Percentiles rank a stretch among this genome's conserved stretches.
phyloP scores from a whole-genome alignment of 495 filamentous ascomycete genomes.

The Annulohypoxylon maeteangense region DNA sequence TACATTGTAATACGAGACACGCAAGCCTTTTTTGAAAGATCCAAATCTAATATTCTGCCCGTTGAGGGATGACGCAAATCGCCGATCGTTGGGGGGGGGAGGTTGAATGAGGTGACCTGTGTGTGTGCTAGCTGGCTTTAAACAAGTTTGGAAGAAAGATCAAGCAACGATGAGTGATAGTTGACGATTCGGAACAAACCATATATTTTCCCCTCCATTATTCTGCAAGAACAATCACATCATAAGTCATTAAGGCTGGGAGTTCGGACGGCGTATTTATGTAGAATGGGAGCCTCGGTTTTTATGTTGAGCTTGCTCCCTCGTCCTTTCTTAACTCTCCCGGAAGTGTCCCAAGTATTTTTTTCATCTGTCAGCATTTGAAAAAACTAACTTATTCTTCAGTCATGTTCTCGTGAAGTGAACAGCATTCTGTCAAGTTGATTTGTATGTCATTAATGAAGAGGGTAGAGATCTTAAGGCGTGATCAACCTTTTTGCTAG shows the following conservation, averaged over 20 bases:
- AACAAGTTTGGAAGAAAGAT: constrained; percentile 35
- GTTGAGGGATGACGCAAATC: constrained; percentile 20
- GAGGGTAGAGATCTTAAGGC: background rate
- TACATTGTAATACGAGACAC: constrained; percentile 42
- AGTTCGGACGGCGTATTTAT: constrained; percentile 41
- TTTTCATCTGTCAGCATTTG: constrained; percentile 29
- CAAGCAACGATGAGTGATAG: constrained; percentile 17
- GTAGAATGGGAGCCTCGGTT: constrained; percentile 28
- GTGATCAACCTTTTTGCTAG: background rate
- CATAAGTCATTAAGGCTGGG: constrained; percentile 34
- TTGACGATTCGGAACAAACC: constrained; percentile 26
- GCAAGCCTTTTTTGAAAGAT: constrained; percentile 26
- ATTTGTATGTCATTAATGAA: constrained; percentile 1
- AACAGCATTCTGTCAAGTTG: background rate
- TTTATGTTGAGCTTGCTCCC: constrained; percentile 28
- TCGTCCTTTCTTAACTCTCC: background rate
- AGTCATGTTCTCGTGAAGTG: background rate
- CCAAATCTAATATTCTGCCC: constrained; percentile 38
- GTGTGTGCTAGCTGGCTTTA: background rate
- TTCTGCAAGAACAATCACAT: constrained; percentile 22
- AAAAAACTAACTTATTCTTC: constrained; percentile 1
- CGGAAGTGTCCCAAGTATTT: constrained; percentile 3
- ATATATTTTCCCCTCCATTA: constrained; percentile 24
- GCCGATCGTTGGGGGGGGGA: constrained; percentile 2
- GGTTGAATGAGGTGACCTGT: constrained; percentile 11